These are phyloP conservation scores for Trichocladium antarcticum DNA, from an alignment of 495 filamentous ascomycete genomes.

Conservation along the genomic window DNA sequence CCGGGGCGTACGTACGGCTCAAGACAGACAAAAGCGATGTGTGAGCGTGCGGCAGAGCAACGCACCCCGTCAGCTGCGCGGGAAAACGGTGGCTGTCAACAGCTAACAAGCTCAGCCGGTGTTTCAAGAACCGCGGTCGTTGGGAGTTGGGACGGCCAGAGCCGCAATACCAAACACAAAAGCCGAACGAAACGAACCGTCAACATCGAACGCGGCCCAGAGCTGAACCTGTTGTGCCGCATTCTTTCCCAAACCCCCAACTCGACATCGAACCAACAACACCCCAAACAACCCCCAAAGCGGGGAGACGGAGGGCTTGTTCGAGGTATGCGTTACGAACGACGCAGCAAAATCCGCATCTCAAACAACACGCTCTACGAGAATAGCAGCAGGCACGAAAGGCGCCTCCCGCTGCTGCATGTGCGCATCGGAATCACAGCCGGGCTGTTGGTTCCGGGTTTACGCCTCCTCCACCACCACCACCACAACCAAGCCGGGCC, in stretches of 20 bases:
- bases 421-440: not conserved
- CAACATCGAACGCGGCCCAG: too few species aligned
- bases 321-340: too few species aligned
- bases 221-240: too few species aligned
- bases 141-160: not conserved
- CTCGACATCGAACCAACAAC: too few species aligned
- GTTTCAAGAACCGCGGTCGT: conserved; percentile 3
- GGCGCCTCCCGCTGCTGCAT: not conserved
- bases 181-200: too few species aligned
- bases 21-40: not conserved
- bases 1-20: too few species aligned
- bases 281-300: too few species aligned
- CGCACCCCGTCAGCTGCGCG: not conserved
- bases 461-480: not conserved
- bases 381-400: not conserved
- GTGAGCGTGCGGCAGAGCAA: not conserved
- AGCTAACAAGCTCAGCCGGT: conserved; percentile 5
- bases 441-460: not conserved
- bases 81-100: not conserved
- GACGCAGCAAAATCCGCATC: conserved; percentile 4
- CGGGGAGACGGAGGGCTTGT: too few species aligned
- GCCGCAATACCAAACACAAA: not conserved
- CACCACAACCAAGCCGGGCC: not conserved
- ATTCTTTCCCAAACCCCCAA: too few species aligned
- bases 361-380: too few species aligned